Conservation (phyloP, 2,329 filamentous ascomycete genomes). For the Didymella pinodella region DNA sequence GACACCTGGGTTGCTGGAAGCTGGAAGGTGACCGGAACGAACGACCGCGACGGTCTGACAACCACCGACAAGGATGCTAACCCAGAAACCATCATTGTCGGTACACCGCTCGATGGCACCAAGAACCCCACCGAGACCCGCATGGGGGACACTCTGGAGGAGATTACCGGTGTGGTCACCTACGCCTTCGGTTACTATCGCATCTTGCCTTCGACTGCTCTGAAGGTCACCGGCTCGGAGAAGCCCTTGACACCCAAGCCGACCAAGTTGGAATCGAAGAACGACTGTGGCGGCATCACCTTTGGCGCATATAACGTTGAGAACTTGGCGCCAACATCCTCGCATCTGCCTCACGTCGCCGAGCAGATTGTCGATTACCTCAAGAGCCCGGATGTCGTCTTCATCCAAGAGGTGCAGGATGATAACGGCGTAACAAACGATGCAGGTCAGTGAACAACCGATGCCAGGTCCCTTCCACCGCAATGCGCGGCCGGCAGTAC, state of each 20-base stretch:
- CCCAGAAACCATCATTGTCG: conserved; percentile 73
- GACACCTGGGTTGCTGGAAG: conserved; percentile 74
- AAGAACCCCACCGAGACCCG: conserved; percentile 66
- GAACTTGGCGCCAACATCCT: conserved; percentile 67
- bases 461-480: conserved; percentile 9
- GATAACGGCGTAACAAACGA: conserved; percentile 68
- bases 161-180: conserved; percentile 73
- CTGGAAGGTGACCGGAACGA: conserved; percentile 69
- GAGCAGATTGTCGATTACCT: conserved; percentile 71
- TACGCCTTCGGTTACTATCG: conserved; percentile 74
- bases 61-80: conserved; percentile 69
- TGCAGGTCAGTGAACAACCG: conserved; percentile 53
- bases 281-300: conserved; percentile 68
- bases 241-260: conserved; percentile 59
- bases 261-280: conserved; percentile 62
- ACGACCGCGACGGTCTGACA: conserved; percentile 70
- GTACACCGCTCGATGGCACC: conserved; percentile 70
- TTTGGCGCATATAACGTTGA: conserved; percentile 75
- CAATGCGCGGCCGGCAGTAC: conserved; percentile 16
- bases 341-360: conserved; percentile 66
- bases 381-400: conserved; percentile 69
- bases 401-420: conserved; percentile 76
- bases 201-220: conserved; percentile 68
- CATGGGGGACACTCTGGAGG: conserved; percentile 69
- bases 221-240: conserved; percentile 58